Percentiles rank a stretch among this genome's conserved stretches.
Evolutionary conservation across 2,329 filamentous ascomycete species (phyloP).

Genomic region (Trichoderma atroviride): DNA sequence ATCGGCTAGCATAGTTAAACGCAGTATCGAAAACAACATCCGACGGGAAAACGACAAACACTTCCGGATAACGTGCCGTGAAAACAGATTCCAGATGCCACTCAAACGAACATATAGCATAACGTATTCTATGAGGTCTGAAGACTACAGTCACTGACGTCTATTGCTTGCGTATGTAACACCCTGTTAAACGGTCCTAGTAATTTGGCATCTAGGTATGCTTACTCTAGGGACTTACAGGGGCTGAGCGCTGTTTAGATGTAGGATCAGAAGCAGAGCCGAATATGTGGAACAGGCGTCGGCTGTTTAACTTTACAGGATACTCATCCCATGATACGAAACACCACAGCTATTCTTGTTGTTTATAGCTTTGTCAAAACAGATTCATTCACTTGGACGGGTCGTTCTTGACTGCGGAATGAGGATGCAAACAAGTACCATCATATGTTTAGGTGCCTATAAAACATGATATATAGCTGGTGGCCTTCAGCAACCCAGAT

Average conservation of each 20-base stretch:
- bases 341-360: too few relatives aligned
- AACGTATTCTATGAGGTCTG: neutral
- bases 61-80: neutral
- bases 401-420: neutral
- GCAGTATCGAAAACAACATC: neutral
- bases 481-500: neutral
- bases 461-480: neutral
- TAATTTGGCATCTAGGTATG: neutral
- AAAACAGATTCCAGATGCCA: neutral
- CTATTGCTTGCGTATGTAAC: neutral
- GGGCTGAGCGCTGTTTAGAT: too few relatives aligned
- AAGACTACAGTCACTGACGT: neutral
- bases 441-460: neutral
- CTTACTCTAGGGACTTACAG: neutral
- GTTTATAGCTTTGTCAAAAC: neutral
- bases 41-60: neutral
- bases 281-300: neutral
- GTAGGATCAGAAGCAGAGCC: neutral
- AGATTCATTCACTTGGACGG: neutral
- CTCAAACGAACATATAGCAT: neutral
- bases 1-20: neutral
- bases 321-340: too few relatives aligned
- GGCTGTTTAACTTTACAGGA: neutral
- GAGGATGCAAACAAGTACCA: neutral
- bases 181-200: neutral